These are phyloP conservation scores for Zalaria sp. DNA, from an alignment of 2,329 filamentous ascomycete species.

Conservation along the genomic window DNA sequence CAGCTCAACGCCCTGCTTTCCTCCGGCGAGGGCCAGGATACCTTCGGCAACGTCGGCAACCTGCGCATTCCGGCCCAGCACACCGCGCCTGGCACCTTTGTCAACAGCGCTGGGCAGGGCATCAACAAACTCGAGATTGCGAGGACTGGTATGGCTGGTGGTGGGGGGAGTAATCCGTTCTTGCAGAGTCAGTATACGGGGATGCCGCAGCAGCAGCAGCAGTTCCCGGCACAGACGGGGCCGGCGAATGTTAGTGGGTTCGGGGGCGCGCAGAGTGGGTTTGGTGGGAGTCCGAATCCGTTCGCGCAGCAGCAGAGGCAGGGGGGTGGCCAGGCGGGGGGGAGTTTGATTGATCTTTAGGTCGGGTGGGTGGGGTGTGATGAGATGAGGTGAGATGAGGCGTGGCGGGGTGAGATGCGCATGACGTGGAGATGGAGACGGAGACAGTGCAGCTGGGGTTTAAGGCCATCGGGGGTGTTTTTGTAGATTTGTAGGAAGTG, in stretches of 20 bases:
- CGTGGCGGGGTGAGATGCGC: no score
- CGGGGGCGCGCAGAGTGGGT: no score
- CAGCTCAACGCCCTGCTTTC: slow-evolving; percentile 78
- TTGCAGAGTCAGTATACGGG: slow-evolving; percentile 72
- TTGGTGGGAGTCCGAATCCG: slow-evolving; percentile 34
- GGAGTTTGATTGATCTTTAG: slow-evolving; percentile 49
- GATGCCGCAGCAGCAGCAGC: slow-evolving; percentile 28
- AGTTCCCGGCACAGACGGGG: slow-evolving; percentile 27
- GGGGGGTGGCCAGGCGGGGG: slow-evolving; percentile 31
- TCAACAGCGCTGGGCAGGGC: slow-evolving; percentile 87
- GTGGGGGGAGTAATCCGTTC: slow-evolving; percentile 63
- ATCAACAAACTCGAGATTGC: slow-evolving; percentile 53
- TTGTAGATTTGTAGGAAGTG: no score
- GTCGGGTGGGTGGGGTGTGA: not conserved
- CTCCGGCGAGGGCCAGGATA: slow-evolving; percentile 85
- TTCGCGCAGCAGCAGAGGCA: slow-evolving; percentile 34
- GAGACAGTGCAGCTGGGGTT: no score
- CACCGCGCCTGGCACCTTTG: slow-evolving; percentile 87
- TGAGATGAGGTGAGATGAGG: no score
- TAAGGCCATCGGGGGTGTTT: no score
- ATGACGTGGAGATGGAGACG: no score
- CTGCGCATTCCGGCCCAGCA: slow-evolving; percentile 92
- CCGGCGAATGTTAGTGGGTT: slow-evolving; percentile 33
- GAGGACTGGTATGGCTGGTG: slow-evolving; percentile 38
- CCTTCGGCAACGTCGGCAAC: slow-evolving; percentile 93